Conservation (phyloP, 208 protist species). For the Wallacemonas collosoma region DNA sequence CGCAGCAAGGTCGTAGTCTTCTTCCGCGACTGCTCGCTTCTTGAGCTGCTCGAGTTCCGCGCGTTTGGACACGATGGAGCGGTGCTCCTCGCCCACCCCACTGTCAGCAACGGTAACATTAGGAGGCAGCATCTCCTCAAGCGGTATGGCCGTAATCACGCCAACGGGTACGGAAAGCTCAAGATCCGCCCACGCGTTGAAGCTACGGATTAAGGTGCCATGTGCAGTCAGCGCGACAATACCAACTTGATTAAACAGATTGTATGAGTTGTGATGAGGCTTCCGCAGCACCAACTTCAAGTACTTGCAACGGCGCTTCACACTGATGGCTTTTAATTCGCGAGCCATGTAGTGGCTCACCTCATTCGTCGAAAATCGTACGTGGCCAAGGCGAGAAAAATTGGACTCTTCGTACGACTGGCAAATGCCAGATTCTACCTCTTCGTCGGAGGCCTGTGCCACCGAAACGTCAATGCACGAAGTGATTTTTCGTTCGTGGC, state of each 20-base stretch:
- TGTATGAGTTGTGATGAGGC: slow-evolving; percentile 78
- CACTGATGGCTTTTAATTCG: slow-evolving; percentile 90
- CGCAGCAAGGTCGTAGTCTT: slow-evolving; percentile 89
- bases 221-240: slow-evolving; percentile 78
- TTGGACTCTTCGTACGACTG: slow-evolving; percentile 49
- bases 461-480: slow-evolving; percentile 83
- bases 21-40: slow-evolving; percentile 65
- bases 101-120: slow-evolving; percentile 2
- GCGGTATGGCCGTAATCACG: slow-evolving; percentile 46
- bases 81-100: slow-evolving; percentile 12
- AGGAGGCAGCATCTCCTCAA: slow-evolving; percentile 85
- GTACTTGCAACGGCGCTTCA: slow-evolving; percentile 70
- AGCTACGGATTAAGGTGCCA: slow-evolving; percentile 48
- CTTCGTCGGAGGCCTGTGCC: slow-evolving; percentile 47
- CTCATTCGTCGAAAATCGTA: slow-evolving; percentile 70
- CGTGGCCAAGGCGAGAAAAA: slow-evolving; percentile 81
- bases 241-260: slow-evolving; percentile 88
- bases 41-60: slow-evolving; percentile 65
- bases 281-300: slow-evolving; percentile 82
- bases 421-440: slow-evolving; percentile 54
- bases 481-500: slow-evolving; percentile 86
- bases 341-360: slow-evolving; percentile 57
- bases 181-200: slow-evolving; percentile 36
- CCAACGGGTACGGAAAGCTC: slow-evolving; percentile 47
- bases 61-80: slow-evolving; percentile 2